Base-by-base conservation (phyloP, 2,329 filamentous ascomycete genomes). In the Periconia digitata region DNA sequence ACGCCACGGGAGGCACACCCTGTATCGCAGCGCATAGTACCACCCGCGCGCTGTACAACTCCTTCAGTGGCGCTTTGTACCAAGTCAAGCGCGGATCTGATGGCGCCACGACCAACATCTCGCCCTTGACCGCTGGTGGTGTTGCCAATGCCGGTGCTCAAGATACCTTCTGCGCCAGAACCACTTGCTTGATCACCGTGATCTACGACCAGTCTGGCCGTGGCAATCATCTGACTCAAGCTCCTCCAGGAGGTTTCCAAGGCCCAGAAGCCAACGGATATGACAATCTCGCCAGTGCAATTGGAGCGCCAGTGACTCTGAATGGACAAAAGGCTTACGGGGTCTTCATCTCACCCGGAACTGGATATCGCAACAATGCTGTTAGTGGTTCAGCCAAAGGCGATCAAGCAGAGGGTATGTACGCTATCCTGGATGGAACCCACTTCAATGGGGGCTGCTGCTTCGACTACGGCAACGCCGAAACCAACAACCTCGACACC, bases 121-220 rank as follows among this genome's bases (percentile, higher is more conserved):
- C 67, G 13, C 80, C 84, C 0, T 60, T 80, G 0, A 75, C 80
- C 0, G 77, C 82, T 0, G 84, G 85, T 2, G 83, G 83, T 36
- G 80, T 86, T 8, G 84, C 85, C 46, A 79, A 87, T 59, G 80
- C 83, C 3, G 77, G 76, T 0, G 63, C 78, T 8, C 85, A 87
- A 60, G 83, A 86, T 66, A 55, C 70, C 1, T 87, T 87, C 67
- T 87, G 84, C 57, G 65, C 74, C 8, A 66, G 72, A 41, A 85
- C 83, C 0, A 85, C 82, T 12, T 87, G 84, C 58, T 70, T 85
- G 20, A 86, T 87, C 61, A 78, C 77, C 0, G 75, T 81, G 56
- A 85, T 85, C 44, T 86, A 86, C 61, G 85, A 87, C 63, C 85
- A 87, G 67, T 85, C 84, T 12, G 83, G 83, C 45, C 69, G 67